A percentile compares a stretch with the other conserved stretches of the same genome.
Conservation (phyloP, 2,329 filamentous ascomycete genomes). For the Salinomyces thailandicus region DNA sequence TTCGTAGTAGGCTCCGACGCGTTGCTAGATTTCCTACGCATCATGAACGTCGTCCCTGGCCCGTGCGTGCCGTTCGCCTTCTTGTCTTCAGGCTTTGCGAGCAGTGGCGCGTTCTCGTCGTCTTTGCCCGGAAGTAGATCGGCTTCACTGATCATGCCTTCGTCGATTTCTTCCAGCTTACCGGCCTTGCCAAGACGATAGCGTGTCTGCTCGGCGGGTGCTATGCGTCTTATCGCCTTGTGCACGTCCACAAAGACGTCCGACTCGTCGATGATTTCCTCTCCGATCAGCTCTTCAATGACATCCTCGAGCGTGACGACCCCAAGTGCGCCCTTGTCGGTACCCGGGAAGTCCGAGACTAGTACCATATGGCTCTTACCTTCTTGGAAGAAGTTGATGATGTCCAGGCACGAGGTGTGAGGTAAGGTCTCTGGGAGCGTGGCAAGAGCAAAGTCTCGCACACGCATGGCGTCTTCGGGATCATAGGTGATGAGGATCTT, state of each 20-base stretch:
- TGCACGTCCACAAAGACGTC: slow-evolving; percentile 98
- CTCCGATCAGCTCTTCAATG: slow-evolving; percentile 95
- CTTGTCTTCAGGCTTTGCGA: slow-evolving; percentile 12
- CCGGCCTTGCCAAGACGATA: slow-evolving; percentile 17
- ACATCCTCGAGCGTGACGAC: slow-evolving; percentile 96
- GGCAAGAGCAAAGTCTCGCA: slow-evolving; percentile 83
- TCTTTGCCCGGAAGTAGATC: slow-evolving; percentile 16
- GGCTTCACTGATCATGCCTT: slow-evolving; percentile 9
- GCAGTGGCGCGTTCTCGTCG: slow-evolving; percentile 21
- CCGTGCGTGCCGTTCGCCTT: slow-evolving; percentile 24
- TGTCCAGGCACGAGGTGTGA: slow-evolving; percentile 92
- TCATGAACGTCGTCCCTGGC: slow-evolving; percentile 29
- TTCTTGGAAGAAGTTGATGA: slow-evolving; percentile 99
- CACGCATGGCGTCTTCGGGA: slow-evolving; percentile 77
- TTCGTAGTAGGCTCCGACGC: slow-evolving; percentile 23
- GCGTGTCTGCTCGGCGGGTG: slow-evolving; percentile 65
- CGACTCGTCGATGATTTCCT: slow-evolving; percentile 98
- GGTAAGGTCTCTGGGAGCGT: slow-evolving; percentile 90
- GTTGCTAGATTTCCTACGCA: slow-evolving; percentile 37
- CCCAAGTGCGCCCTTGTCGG: slow-evolving; percentile 78
- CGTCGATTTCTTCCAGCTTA: slow-evolving; percentile 7
- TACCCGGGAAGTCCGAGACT: slow-evolving; percentile 83
- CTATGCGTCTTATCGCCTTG: slow-evolving; percentile 85
- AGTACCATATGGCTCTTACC: slow-evolving; percentile 98
- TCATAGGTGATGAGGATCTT: slow-evolving; percentile 99